phyloP scores from a whole-genome alignment of 164 flowering plant genomes.

The Nelumbo lutea region DNA sequence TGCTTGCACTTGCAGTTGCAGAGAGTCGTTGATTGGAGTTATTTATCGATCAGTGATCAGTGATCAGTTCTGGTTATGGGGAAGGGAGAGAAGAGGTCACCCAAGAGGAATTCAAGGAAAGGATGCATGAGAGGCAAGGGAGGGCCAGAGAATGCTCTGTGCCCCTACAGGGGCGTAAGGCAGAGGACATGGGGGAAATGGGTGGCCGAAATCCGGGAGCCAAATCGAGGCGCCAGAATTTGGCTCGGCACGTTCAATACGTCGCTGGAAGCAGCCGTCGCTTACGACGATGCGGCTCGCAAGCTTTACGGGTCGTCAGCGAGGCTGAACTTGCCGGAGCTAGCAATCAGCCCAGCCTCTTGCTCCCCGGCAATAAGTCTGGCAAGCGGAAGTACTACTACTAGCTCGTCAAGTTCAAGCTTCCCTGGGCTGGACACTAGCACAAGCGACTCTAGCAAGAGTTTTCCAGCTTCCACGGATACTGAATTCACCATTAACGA shows the following conservation, averaged over 20 bases:
- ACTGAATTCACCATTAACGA: no score
- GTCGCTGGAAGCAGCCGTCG: conserved; percentile 49
- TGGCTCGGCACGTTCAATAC: conserved; percentile 66
- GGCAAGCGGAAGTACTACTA: no score
- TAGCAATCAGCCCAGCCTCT: no score
- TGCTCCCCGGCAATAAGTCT: no score
- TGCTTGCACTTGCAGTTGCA: no score
- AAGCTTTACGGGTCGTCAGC: conserved; percentile 43
- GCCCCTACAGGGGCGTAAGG: conserved; percentile 54
- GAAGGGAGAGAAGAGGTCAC: conserved; percentile 2
- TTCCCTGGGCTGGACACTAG: no score
- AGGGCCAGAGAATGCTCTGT: conserved; percentile 52
- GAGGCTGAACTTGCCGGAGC: conserved; percentile 35
- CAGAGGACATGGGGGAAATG: conserved; percentile 20
- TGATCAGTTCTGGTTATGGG: conserved; percentile 3
- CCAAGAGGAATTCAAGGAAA: conserved; percentile 39
- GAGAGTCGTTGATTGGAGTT: no score
- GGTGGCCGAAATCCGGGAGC: conserved; percentile 70
- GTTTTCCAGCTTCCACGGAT: no score
- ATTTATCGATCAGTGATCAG: no score
- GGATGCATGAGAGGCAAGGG: conserved; percentile 26
- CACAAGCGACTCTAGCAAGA: no score
- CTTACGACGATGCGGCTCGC: conserved; percentile 49
- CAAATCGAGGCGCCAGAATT: conserved; percentile 42
- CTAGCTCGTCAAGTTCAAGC: no score